Percentiles rank a stretch among this genome's conserved stretches.
Conservation (phyloP, 2,329 filamentous ascomycete species). For the Penicillium aurantiogriseum region DNA sequence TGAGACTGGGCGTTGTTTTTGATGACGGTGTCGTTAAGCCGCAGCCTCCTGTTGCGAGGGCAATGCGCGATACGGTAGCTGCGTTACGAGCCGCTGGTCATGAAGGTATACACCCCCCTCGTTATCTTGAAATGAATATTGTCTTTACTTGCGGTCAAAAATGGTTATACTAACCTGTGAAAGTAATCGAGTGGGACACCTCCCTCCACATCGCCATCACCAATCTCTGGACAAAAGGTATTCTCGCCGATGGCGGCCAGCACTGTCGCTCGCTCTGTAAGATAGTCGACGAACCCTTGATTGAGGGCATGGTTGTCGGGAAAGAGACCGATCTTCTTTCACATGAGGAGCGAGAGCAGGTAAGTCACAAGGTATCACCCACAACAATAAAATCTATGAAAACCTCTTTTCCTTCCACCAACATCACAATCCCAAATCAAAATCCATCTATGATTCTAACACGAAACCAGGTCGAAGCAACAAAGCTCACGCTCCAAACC, state of each 20-base stretch:
- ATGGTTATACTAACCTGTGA: background rate
- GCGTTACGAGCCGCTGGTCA: conserved; percentile 57
- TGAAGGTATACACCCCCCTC: conserved; percentile 33
- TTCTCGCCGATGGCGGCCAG: conserved; percentile 33
- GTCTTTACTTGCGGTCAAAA: background rate
- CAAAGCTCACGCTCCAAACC: conserved; percentile 21
- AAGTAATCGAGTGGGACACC: conserved; percentile 35
- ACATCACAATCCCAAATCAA: too few species aligned
- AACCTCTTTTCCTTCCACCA: accelerated
- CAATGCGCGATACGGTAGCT: conserved; percentile 48
- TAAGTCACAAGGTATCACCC: background rate
- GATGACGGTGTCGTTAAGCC: conserved; percentile 60
- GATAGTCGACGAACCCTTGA: conserved; percentile 30
- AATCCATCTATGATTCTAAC: too few species aligned
- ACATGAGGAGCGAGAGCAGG: conserved; percentile 22
- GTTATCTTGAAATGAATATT: too few species aligned
- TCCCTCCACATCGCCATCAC: conserved; percentile 24
- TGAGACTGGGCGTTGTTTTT: conserved; percentile 60
- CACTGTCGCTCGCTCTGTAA: conserved; percentile 27
- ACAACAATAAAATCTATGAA: background rate
- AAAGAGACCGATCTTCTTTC: conserved; percentile 25
- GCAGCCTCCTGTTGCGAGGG: conserved; percentile 59
- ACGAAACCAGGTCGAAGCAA: background rate
- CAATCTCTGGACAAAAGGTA: conserved; percentile 30
- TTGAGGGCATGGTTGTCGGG: conserved; percentile 36